Base-by-base conservation (phyloP, 2,329 filamentous ascomycete species). In the Sclerotinia nivalis region DNA sequence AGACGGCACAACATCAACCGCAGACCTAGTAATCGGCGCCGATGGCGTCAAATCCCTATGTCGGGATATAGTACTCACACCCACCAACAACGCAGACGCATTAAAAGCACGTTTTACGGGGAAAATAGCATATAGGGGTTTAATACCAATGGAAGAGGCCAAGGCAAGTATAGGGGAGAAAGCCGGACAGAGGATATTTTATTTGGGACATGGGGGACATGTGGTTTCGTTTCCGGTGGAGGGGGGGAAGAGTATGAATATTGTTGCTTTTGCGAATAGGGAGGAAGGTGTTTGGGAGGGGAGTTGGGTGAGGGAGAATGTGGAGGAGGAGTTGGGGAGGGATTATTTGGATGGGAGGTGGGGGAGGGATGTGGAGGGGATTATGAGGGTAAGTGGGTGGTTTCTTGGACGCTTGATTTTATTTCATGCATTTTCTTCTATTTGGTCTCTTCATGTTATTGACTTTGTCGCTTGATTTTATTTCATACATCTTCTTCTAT, bases 191-290 rank as follows among this genome's bases (percentile, higher is more conserved):
- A 50, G 60, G 5, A 64, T 50, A 0, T 85, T 88, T 82, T 86
- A 86, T 75, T 80, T 85, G 49, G 88, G 87, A 0, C 84, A 83
- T 0, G 77, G 80, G 50, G 86, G 84, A 0, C 88, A 91, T 75
- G 73, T 66, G n/a, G 49, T 66, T 43, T 15, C 64, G 12, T 66
- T 66, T 25, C 64, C 64, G 22, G 52, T 91, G 12, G 84, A 85
- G 7, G 80, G 83, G 18, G 84, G 84, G 13, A 80, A 82, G 15
- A 81, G 84, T 5, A 84, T 90, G 79, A 91, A 90, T 75, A 81
- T 86, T 3, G 76, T 78, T 56, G 76, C 76, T 2, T 78, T 77
- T 64, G 70, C 69, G 40, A 73, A 69, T 54, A 77, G 79, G 54
- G 50, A 67, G 10, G 77, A 79, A 47, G 75, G 74, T 15, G 76